These are phyloP conservation scores for Myxozyma neotropica DNA, from an alignment of 805 yeast genomes.

Conservation along the genomic window DNA sequence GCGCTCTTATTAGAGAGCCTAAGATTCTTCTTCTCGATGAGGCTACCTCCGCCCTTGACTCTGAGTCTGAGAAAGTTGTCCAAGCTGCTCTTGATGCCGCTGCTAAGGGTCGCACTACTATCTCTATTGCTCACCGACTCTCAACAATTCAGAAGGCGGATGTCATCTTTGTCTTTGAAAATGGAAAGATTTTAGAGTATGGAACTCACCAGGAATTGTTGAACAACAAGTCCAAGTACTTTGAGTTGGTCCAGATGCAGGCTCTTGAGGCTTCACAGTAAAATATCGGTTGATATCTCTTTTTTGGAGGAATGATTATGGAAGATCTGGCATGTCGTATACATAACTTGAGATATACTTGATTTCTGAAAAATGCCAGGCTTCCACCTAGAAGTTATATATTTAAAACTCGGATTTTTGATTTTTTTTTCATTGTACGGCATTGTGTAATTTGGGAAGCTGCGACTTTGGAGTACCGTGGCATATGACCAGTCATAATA, in stretches of 20 bases:
- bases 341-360: too few species aligned
- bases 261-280: constrained; percentile 44
- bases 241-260: constrained; percentile 47
- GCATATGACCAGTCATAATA: not conserved
- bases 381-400: too few species aligned
- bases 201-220: constrained; percentile 52
- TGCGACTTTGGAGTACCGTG: not conserved
- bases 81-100: constrained; percentile 63
- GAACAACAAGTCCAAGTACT: constrained; percentile 44
- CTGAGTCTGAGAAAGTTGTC: constrained; percentile 66
- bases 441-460: not conserved
- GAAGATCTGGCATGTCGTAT: too few species aligned
- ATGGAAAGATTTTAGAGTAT: constrained; percentile 58
- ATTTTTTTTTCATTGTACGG: not conserved
- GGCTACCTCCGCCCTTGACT: constrained; percentile 57
- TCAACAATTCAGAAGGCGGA: constrained; percentile 59
- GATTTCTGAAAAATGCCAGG: too few species aligned
- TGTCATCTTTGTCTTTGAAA: constrained; percentile 54
- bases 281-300: not conserved
- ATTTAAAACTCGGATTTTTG: too few species aligned
- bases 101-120: constrained; percentile 63
- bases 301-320: too few species aligned
- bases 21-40: constrained; percentile 59
- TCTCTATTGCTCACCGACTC: constrained; percentile 76
- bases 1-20: constrained; percentile 63